A percentile compares a stretch with the other conserved stretches of the same genome.
Conservation (phyloP, 1,284 basidiomycete species). For the Ceratorhiza oryzae-sativae region DNA sequence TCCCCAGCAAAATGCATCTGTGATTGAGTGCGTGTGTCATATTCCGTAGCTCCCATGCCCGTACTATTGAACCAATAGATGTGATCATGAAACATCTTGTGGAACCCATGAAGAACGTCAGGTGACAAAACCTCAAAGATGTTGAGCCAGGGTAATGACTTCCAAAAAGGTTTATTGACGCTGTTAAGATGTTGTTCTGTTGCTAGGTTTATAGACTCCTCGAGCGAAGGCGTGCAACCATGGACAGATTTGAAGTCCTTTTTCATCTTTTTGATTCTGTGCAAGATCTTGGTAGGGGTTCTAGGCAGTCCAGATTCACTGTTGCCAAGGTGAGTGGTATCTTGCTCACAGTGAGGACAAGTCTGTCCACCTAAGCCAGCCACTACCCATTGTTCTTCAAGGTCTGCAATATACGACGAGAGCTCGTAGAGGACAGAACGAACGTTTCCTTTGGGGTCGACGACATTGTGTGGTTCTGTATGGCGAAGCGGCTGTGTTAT, state of each 20-base stretch:
- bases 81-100: slow-evolving; percentile 35
- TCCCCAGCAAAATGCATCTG: slow-evolving; percentile 8
- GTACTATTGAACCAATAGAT: slow-evolving; percentile 22
- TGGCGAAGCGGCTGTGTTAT: slow-evolving; percentile 10
- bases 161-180: slow-evolving; percentile 33
- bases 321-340: slow-evolving; percentile 26
- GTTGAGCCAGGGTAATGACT: background rate
- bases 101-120: slow-evolving; percentile 36
- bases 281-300: slow-evolving; percentile 1
- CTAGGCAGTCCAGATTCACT: background rate
- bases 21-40: background rate
- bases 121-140: slow-evolving; percentile 19
- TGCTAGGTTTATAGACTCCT: background rate
- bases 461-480: slow-evolving; percentile 19
- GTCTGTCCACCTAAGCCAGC: background rate
- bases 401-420: slow-evolving; percentile 7
- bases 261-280: background rate
- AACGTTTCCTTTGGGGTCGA: slow-evolving; percentile 19
- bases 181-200: slow-evolving; percentile 23
- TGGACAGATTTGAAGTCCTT: background rate
- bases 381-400: slow-evolving; percentile 27
- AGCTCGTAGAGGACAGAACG: slow-evolving; percentile 15
- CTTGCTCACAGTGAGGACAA: slow-evolving; percentile 18
- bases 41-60: slow-evolving; percentile 17
- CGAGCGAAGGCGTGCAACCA: background rate